A percentile compares a stretch with the other conserved stretches of the same genome.
Evolutionary conservation across 495 filamentous ascomycete genomes (phyloP).

Genomic region (Aspergillus sclerotioniger): DNA sequence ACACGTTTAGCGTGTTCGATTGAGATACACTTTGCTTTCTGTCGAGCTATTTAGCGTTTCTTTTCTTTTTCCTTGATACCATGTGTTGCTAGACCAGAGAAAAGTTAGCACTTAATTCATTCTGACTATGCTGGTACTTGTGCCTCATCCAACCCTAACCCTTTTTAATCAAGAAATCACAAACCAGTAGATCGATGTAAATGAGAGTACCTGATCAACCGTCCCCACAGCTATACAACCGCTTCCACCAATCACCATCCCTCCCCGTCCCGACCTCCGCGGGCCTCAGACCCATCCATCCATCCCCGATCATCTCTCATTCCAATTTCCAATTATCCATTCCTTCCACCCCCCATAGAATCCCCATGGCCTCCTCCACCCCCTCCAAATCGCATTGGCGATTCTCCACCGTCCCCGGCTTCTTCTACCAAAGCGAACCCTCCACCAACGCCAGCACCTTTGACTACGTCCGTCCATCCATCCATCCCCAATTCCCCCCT

Average conservation of each 20-base stretch:
- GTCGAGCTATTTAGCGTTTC: constrained; percentile 2
- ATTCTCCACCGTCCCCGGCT: constrained; percentile 57
- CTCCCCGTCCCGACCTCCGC: too few species aligned
- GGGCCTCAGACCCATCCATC: not conserved
- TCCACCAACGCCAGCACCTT: constrained; percentile 62
- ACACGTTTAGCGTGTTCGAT: constrained; percentile 6
- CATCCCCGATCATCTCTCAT: not conserved
- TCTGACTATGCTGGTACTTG: not conserved
- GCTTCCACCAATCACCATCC: too few species aligned
- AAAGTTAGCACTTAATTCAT: not conserved
- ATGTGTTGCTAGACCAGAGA: not conserved
- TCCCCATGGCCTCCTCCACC: constrained; percentile 6
- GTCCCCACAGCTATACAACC: too few species aligned
- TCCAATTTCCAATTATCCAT: not conserved
- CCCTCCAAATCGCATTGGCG: constrained; percentile 21
- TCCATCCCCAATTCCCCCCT: not conserved
- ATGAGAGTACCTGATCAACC: too few species aligned
- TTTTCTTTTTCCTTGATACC: not conserved
- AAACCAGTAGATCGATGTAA: too few species aligned
- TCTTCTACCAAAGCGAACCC: constrained; percentile 70
- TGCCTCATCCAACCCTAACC: too few species aligned
- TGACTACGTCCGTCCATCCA: constrained; percentile 56
- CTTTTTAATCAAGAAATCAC: too few species aligned
- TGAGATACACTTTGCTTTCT: not conserved
- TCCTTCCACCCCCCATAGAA: not conserved